Conservation (phyloP, 768 basidiomycete species). For the Serendipita sp. region DNA sequence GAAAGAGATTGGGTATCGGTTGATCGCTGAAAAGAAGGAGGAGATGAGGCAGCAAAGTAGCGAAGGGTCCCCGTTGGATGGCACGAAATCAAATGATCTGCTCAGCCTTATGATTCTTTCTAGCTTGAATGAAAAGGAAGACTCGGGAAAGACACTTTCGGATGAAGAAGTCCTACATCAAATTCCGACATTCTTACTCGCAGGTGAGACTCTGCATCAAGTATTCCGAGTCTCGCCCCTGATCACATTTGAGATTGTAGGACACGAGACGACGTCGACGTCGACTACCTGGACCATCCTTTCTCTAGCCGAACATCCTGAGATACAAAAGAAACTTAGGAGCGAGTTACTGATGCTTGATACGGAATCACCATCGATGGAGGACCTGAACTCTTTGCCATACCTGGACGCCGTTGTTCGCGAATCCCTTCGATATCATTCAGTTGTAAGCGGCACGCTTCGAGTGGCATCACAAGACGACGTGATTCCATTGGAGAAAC, state of each 20-base stretch:
- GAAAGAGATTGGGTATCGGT: slow-evolving; percentile 17
- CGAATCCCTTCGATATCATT: slow-evolving; percentile 18
- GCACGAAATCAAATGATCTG: neutral
- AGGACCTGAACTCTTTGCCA: slow-evolving; percentile 19
- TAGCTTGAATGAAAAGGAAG: neutral
- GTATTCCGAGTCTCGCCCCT: neutral
- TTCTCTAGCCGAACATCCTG: slow-evolving; percentile 18
- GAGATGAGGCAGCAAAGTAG: slow-evolving; percentile 14
- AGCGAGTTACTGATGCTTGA: slow-evolving; percentile 18
- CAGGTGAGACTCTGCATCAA: neutral
- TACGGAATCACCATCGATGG: slow-evolving; percentile 16
- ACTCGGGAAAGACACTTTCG: neutral
- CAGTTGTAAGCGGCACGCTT: slow-evolving; percentile 15
- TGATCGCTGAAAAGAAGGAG: slow-evolving; percentile 22
- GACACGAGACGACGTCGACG: slow-evolving; percentile 19
- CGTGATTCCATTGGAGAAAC: slow-evolving; percentile 18
- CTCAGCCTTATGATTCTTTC: neutral
- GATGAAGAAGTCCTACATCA: slow-evolving; percentile 7
- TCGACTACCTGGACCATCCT: slow-evolving; percentile 24
- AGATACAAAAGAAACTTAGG: slow-evolving; percentile 21
- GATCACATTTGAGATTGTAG: neutral
- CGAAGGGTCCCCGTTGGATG: neutral
- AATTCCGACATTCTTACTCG: slow-evolving; percentile 8
- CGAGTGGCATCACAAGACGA: slow-evolving; percentile 18
- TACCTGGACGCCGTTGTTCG: slow-evolving; percentile 22